Evolutionary conservation across 257 asterid species (phyloP).

Genomic region (Scutellaria galericulata): DNA sequence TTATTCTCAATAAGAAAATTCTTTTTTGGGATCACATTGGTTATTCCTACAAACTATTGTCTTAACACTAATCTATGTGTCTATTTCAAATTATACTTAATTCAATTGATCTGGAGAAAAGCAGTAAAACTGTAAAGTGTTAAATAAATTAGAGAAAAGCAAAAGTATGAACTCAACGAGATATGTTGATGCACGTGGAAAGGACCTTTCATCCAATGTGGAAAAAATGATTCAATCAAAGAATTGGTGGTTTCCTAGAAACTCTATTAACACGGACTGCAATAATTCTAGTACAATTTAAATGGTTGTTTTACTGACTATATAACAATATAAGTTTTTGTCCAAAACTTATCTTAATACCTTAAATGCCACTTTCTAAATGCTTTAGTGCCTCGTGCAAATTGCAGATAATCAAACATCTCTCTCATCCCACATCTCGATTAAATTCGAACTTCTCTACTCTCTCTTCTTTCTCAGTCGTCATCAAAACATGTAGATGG

Average conservation of each 20-base stretch:
- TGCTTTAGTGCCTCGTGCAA: no score
- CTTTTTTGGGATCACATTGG: background rate
- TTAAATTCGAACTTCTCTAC: no score
- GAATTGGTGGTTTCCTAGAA: background rate
- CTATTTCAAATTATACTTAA: background rate
- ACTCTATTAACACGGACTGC: background rate
- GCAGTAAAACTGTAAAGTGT: no score
- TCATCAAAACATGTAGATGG: no score
- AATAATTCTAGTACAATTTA: background rate
- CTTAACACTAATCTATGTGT: background rate
- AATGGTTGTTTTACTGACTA: no score
- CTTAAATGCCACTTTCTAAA: no score
- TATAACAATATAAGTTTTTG: no score
- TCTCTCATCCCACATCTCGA: no score
- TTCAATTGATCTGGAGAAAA: slow-evolving; percentile 9
- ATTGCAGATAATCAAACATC: no score
- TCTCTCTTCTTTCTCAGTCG: no score
- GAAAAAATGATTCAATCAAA: slow-evolving; percentile 5
- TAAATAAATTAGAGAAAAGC: background rate
- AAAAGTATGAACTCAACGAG: slow-evolving; percentile 18
- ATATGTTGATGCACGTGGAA: slow-evolving; percentile 28
- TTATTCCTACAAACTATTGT: background rate
- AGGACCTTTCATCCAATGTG: slow-evolving; percentile 15
- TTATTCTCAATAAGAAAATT: slow-evolving; percentile 29
- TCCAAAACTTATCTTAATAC: no score